Evolutionary conservation across 2,329 filamentous ascomycete species (phyloP), one percentile per base, ranked within the genome.

Genomic region (Scleromitrula shiraiana): DNA sequence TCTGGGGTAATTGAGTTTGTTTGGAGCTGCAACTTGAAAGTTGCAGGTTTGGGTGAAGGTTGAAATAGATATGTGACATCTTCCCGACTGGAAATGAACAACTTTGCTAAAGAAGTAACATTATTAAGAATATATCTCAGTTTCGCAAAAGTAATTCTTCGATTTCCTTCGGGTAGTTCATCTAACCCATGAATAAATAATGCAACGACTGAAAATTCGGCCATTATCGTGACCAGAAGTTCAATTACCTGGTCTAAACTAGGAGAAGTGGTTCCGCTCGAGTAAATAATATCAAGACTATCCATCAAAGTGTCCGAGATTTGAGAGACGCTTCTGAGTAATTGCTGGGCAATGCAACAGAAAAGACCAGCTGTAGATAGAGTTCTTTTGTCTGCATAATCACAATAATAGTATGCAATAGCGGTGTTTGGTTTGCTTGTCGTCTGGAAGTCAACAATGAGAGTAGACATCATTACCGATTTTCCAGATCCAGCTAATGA

Each of bases 351-450:
- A 2, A 35, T 26, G 20, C n/a, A 43, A 15, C 20, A 12, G 8
- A 43, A 43, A 7, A 17, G 27, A 3, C 17, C 30, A 30, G 7
- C 33, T 2, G 35, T 30, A 9, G 50, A 27, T 2, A 53, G 43
- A 12, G 48, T 50, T n/a, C 43, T 29, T 30, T 53, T 50, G 4
- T 53, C 51, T 2, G 51, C 51, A 33, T 50, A 45, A 37, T 53
- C 49, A 8, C 51, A 53, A 32, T 53, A 53, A 29, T 50, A 48
- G 26, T 35, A 35, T 19, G 41, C 33, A 8, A 37, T 7, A 5
- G 33, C 19, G 19, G 19, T 19, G 7, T 37, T 20, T 6, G 15
- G 17, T 29, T 17, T 37, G 4, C 15, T 10, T n/a, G 5, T 5
- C 0, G n/a, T 2, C 20, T 35, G n/a, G 8, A 12, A 33, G 4